Evolutionary conservation across 139 green algal genomes (phyloP).

Genomic region (Raphidocelis subcapitata): DNA sequence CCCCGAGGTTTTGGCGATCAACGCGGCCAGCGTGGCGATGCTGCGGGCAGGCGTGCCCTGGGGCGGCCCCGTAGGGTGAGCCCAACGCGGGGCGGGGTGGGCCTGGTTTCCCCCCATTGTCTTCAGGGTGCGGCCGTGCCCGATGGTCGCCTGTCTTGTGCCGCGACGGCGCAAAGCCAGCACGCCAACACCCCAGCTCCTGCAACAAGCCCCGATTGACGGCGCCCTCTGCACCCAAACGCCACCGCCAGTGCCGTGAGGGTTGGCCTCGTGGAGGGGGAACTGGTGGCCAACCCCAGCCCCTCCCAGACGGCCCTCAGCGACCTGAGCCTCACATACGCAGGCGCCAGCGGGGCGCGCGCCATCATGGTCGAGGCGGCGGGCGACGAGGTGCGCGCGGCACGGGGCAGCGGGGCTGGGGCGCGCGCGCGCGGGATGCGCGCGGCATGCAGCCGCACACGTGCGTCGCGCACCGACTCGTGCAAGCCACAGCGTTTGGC

Average conservation of each 20-base stretch:
- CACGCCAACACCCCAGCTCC: neutral
- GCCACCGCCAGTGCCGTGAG: constrained; percentile 36
- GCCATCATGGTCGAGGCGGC: constrained; percentile 65
- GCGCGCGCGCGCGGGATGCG: too few relatives aligned
- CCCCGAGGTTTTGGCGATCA: constrained; percentile 70
- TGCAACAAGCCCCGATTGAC: neutral
- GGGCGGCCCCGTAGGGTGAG: constrained; percentile 65
- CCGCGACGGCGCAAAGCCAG: too few relatives aligned
- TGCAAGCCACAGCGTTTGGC: too few relatives aligned
- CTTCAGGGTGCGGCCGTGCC: neutral
- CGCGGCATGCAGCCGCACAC: too few relatives aligned
- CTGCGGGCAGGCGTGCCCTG: constrained; percentile 65
- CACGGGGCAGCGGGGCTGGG: too few relatives aligned
- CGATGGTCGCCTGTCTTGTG: neutral
- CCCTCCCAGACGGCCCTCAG: neutral
- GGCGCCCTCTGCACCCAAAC: neutral
- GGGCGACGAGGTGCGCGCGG: constrained; percentile 25
- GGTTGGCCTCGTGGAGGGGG: constrained; percentile 19
- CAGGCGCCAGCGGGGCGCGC: constrained; percentile 38
- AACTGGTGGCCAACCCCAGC: constrained; percentile 36
- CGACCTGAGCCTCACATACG: constrained; percentile 57
- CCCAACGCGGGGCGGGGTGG: too few relatives aligned
- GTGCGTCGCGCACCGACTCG: too few relatives aligned
- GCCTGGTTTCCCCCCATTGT: neutral
- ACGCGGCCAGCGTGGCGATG: constrained; percentile 73